These are phyloP conservation scores for Rhodosorus marinus DNA, from an alignment of 23 red algal genomes.

Conservation along the genomic window DNA sequence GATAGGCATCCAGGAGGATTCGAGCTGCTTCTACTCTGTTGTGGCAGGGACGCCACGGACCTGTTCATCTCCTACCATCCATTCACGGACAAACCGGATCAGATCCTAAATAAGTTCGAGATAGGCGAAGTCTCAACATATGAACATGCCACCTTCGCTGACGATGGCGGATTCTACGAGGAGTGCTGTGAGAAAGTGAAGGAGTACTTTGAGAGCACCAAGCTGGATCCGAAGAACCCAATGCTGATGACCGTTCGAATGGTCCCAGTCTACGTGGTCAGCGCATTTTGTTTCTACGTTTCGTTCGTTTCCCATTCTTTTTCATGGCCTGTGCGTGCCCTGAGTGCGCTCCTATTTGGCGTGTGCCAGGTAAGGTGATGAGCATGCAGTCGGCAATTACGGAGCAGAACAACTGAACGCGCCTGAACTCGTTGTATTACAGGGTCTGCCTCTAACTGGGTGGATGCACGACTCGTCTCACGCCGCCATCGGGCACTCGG, in stretches of 20 bases:
- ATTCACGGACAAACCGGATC: constrained; percentile 13
- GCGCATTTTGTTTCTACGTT: constrained; percentile 2
- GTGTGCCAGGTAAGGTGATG: too few species aligned
- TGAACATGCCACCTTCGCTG: constrained; percentile 56
- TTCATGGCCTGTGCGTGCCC: constrained; percentile 3
- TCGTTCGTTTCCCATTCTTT: constrained; percentile 9
- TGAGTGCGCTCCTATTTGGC: constrained; percentile 15
- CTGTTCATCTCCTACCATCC: constrained; percentile 61
- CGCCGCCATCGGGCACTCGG: constrained; percentile 15
- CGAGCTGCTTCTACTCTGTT: constrained; percentile 35
- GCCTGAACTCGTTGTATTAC: constrained; percentile 10
- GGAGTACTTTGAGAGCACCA: constrained; percentile 10
- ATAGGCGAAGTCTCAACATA: constrained; percentile 33
- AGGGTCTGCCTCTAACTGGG: constrained; percentile 63
- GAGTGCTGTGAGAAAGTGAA: constrained; percentile 14
- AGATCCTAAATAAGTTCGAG: constrained; percentile 10
- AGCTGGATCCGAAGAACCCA: constrained; percentile 11
- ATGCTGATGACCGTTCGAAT: constrained; percentile 13
- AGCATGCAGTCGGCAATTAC: too few species aligned
- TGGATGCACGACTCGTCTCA: constrained; percentile 92
- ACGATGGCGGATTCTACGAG: constrained; percentile 44
- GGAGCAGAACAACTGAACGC: too few species aligned
- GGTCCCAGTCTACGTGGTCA: constrained; percentile 40
- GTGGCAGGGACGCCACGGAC: constrained; percentile 56
- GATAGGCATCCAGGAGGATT: constrained; percentile 60